These are phyloP conservation scores for Asterochloris erici DNA, from an alignment of 139 green algal genomes.

Conservation along the genomic window DNA sequence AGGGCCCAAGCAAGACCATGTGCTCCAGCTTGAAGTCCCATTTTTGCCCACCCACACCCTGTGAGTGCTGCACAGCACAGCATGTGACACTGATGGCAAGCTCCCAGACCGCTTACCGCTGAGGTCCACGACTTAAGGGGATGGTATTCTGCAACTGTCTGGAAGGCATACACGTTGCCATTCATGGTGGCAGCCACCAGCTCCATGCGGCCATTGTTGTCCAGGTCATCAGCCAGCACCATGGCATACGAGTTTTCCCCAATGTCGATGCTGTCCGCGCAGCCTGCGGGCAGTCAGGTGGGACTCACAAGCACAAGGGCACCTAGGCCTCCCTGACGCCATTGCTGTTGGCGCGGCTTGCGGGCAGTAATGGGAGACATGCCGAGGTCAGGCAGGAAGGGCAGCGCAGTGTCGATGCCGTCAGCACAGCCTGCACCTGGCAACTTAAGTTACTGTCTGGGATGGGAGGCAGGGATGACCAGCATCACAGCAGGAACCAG, in stretches of 20 bases:
- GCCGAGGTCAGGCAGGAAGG: no score
- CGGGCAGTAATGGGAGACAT: no score
- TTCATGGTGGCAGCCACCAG: slow-evolving; percentile 94
- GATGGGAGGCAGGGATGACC: neutral
- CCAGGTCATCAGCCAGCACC: slow-evolving; percentile 91
- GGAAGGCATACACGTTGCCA: slow-evolving; percentile 88
- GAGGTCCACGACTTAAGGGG: slow-evolving; percentile 70
- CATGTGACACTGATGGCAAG: no score
- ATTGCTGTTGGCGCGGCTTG: no score
- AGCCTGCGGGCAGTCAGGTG: slow-evolving; percentile 55
- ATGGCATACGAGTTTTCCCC: slow-evolving; percentile 86
- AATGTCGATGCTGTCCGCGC: slow-evolving; percentile 87
- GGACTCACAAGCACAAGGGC: no score
- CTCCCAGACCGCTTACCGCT: neutral
- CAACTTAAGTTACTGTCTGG: neutral
- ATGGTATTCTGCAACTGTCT: slow-evolving; percentile 68
- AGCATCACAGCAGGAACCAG: neutral
- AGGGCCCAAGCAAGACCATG: no score
- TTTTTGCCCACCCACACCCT: no score
- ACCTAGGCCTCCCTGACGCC: no score
- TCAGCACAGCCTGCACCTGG: slow-evolving; percentile 69
- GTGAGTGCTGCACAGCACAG: no score
- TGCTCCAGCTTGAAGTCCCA: no score
- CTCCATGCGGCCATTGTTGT: slow-evolving; percentile 73
- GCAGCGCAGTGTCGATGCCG: slow-evolving; percentile 86